A percentile compares a stretch with the other conserved stretches of the same genome.
phyloP scores from a whole-genome alignment of 2,329 filamentous ascomycete genomes.

The Xylariales sp. region DNA sequence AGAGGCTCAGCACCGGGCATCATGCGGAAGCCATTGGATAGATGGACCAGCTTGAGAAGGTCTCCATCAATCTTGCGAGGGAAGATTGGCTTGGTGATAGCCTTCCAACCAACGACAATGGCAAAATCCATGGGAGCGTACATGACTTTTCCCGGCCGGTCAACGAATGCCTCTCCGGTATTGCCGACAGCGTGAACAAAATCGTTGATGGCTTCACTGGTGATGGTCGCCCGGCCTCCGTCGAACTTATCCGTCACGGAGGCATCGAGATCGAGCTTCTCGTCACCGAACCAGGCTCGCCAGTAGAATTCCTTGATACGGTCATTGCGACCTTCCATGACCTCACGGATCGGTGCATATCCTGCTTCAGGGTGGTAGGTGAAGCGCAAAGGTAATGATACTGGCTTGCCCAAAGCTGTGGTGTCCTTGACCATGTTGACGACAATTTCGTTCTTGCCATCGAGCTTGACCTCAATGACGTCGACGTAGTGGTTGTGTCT shows the following conservation, averaged over 20 bases:
- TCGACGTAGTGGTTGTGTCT: slow-evolving; percentile 81
- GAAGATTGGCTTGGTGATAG: slow-evolving; percentile 99
- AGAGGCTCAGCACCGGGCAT: slow-evolving; percentile 89
- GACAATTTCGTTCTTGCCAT: slow-evolving; percentile 71
- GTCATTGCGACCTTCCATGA: slow-evolving; percentile 94
- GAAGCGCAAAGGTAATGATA: slow-evolving; percentile 82
- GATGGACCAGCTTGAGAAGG: slow-evolving; percentile 88
- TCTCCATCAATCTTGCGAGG: slow-evolving; percentile 94
- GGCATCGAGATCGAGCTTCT: slow-evolving; percentile 76
- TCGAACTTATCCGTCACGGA: slow-evolving; percentile 84
- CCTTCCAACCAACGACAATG: slow-evolving; percentile 98
- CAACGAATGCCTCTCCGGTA: slow-evolving; percentile 94
- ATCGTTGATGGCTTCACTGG: slow-evolving; percentile 89
- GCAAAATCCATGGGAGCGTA: slow-evolving; percentile 98
- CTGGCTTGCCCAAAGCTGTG: slow-evolving; percentile 75
- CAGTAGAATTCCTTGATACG: slow-evolving; percentile 99
- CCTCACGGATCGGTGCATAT: slow-evolving; percentile 94
- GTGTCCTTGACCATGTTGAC: slow-evolving; percentile 92
- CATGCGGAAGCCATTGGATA: slow-evolving; percentile 98
- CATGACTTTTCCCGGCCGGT: slow-evolving; percentile 88
- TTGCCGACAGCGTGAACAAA: slow-evolving; percentile 99
- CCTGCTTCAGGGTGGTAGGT: slow-evolving; percentile 92
- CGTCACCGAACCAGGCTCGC: slow-evolving; percentile 92
- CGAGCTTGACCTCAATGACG: slow-evolving; percentile 79
- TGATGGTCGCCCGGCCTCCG: slow-evolving; percentile 82